phyloP scores from a whole-genome alignment of 1,284 basidiomycete genomes.

The Ganoderma boninense region DNA sequence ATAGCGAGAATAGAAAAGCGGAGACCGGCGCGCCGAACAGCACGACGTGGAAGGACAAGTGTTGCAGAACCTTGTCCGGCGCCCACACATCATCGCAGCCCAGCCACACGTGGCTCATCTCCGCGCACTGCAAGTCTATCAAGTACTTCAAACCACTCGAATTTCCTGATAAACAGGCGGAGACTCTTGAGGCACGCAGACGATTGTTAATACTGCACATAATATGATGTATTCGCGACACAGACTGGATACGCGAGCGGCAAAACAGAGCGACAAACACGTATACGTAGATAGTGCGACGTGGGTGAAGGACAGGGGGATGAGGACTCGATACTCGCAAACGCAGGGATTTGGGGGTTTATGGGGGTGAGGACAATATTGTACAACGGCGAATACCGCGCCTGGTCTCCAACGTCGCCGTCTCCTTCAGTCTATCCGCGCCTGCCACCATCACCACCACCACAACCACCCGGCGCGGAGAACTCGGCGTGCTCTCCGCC shows the following conservation, averaged over 20 bases:
- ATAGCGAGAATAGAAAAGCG: conserved; percentile 48
- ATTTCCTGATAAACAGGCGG: not conserved
- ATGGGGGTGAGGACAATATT: conserved; percentile 11
- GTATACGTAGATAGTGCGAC: not conserved
- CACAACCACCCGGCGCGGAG: not conserved
- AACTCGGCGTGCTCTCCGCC: conserved; percentile 19
- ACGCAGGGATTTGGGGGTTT: not conserved
- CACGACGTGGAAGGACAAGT: conserved; percentile 28
- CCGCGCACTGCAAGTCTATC: not conserved
- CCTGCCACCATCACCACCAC: conserved; percentile 6
- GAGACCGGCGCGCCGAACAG: conserved; percentile 27
- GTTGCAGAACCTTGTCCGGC: conserved; percentile 17
- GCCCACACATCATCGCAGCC: conserved; percentile 29
- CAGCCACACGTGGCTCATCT: conserved; percentile 29
- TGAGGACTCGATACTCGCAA: conserved; percentile 2
- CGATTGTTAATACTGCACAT: not conserved
- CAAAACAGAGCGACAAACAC: conserved; percentile 6
- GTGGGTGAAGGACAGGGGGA: conserved; percentile 6
- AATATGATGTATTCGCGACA: conserved; percentile 9
- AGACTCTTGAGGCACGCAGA: not conserved
- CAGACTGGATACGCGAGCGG: conserved; percentile 11
- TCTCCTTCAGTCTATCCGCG: conserved; percentile 14
- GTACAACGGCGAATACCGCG: conserved; percentile 31
- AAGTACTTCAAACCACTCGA: not conserved
- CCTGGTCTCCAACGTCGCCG: conserved; percentile 24